Evolutionary conservation across 495 filamentous ascomycete species (phyloP), one percentile per base, ranked within the genome.

Genomic region (Penicillium crystallinum): DNA sequence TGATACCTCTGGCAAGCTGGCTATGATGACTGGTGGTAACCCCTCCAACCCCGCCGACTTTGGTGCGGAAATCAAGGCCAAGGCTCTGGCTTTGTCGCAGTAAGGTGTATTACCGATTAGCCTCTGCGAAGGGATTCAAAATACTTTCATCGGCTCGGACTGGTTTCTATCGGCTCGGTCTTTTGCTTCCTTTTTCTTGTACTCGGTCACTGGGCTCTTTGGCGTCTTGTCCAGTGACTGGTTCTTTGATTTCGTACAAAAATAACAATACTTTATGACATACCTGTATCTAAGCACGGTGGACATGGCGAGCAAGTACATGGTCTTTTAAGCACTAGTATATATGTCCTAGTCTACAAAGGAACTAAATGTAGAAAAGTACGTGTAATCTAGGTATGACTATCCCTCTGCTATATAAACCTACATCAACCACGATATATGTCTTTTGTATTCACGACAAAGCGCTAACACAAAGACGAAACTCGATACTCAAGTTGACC

Each of bases 1-100:
- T 25, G 65, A 70, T 25, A 38, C 49, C 0, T 46, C 57, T 17
- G 68, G 67, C 17, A 67, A 65, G 38, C 37, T 70, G 53, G 54
- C 52, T 0, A 27, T 55, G 11, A 53, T 65, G 59, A 62, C 59
- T 6, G 56, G 59, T 17, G 53, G 52, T 0, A 57, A 66, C 36
- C 58, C 63, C 0, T 37, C 44, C 19, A 55, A 55, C 52, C 58
- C 62, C 6, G 51, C 64, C 8, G 59, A 71, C 43, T 64, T 69
- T 33, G 69, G 69, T 0, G 18, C 48, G 2, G 59, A 68, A 1
- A 59, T 73, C 27, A 66, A 52, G 36, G 38, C 35, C 6, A 63
- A 64, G 54, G 56, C 53, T 1, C 12, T 14, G 17, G 58, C 44
- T 4, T 38, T 70, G 58, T 27, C 15, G 14, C 37, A 54, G 38